A percentile compares a stretch with the other conserved stretches of the same genome.
phyloP scores from a whole-genome alignment of 495 filamentous ascomycete genomes.

The Chaetomidium leptoderma region DNA sequence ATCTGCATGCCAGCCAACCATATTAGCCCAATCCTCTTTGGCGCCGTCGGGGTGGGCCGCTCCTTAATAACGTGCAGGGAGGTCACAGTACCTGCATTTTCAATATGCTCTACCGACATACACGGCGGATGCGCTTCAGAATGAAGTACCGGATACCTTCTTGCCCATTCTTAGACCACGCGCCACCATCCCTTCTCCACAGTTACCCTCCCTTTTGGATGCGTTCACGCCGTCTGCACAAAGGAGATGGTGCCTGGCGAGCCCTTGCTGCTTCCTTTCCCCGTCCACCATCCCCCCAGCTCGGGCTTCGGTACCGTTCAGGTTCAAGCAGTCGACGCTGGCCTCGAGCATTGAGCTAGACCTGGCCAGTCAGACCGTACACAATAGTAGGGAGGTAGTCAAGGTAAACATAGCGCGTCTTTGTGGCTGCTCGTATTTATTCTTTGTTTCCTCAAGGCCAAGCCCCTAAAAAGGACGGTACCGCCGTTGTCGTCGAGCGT shows the following conservation, averaged over 20 bases:
- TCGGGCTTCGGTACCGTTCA: no score
- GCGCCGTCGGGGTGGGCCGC: conserved; percentile 6
- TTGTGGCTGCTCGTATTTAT: not conserved
- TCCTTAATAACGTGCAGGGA: not conserved
- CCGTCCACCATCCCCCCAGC: no score
- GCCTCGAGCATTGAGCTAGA: no score
- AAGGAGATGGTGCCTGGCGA: conserved; percentile 2
- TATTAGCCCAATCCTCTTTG: not conserved
- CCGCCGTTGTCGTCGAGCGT: not conserved
- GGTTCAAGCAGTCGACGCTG: no score
- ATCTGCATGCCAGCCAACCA: conserved; percentile 13
- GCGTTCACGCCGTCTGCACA: conserved; percentile 18
- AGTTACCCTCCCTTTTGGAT: conserved; percentile 29
- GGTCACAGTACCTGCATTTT: conserved; percentile 4
- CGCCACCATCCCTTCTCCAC: conserved; percentile 24
- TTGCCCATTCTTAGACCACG: conserved; percentile 23
- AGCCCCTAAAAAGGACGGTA: not conserved
- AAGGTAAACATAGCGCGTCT: not conserved
- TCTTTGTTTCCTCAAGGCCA: not conserved
- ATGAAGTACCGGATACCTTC: conserved; percentile 19
- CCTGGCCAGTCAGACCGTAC: not conserved
- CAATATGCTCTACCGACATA: no score
- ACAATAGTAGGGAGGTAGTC: no score
- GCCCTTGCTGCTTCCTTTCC: not conserved
- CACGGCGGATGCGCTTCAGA: not conserved